Evolutionary conservation across 2,329 filamentous ascomycete genomes (phyloP), one percentile per base, ranked within the genome.

Genomic region (Pestalotiopsis sp.): DNA sequence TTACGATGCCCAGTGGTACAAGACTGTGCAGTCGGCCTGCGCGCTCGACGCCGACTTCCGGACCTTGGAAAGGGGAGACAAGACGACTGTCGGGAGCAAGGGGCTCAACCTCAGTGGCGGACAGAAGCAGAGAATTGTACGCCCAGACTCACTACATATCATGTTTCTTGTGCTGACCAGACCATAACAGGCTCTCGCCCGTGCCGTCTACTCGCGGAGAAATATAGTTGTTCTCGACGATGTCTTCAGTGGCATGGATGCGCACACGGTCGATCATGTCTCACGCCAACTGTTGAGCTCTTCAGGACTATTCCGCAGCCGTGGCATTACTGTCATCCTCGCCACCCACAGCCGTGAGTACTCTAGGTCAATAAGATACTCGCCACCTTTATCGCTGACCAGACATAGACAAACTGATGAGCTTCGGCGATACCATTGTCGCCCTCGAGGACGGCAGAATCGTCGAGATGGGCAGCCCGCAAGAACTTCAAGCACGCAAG

Each of bases 221-320:
- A 49, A 72, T 2, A 66, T 80, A 1, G 75, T 78, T 4, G 52
- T 83, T 0, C 75, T 83, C 4, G 81, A 83, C 25, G 80, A 82
- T 66, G 69, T 82, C 4, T 79, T 83, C 17, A 80, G 79, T 59
- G 80, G 79, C 0, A 71, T 83, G 1, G 81, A 83, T 60, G 74
- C 73, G 4, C 72, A 76, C 12, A 83, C 81, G 5, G 75, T 78
- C 1, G 72, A 71, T 6, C 67, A 64, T 4, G 73, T 82, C 2
- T 81, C 80, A n/a, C 69, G 68, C 1, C 73, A 75, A 4, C 65
- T 80, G 27, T 78, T 80, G 71, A 68, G 69, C 20, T 60, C 60
- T 4, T 67, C 68, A 13, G 81, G 77, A 1, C 66, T 80, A 1
- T 67, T 80, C 0, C 72, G 75, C 5, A 68, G 66, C 58, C 76